phyloP scores from a whole-genome alignment of 495 filamentous ascomycete genomes.

The Penicillium malachiteum region DNA sequence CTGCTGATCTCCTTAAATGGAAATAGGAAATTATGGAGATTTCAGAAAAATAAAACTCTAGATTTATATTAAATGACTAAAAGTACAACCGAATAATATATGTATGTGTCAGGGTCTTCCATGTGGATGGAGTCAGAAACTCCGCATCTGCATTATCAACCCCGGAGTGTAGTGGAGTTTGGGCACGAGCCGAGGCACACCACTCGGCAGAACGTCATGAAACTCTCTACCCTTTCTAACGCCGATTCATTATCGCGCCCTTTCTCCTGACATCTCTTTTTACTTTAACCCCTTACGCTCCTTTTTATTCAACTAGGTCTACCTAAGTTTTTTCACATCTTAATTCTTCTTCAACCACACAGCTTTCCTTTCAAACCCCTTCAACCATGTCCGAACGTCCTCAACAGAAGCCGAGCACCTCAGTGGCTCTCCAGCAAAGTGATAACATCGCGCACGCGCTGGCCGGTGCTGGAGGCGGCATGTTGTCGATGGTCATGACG shows the following conservation, averaged over 20 bases:
- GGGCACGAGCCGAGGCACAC: constrained; percentile 40
- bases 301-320: constrained; percentile 1
- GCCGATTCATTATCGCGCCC: constrained; percentile 39
- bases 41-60: not conserved
- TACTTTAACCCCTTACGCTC: constrained; percentile 13
- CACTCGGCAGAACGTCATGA: constrained; percentile 49
- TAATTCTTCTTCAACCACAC: not conserved
- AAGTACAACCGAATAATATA: not conserved
- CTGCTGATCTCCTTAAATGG: not conserved
- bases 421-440: constrained; percentile 64
- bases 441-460: constrained; percentile 91
- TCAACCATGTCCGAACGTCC: constrained; percentile 40
- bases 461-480: constrained; percentile 84
- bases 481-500: constrained; percentile 94
- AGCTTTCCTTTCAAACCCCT: not conserved
- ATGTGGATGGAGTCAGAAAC: not conserved
- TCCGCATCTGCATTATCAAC: not conserved
- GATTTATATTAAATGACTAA: no score
- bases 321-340: not conserved
- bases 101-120: not conserved
- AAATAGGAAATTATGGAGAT: not conserved
- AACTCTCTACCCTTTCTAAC: constrained; percentile 22
- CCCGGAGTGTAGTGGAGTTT: constrained; percentile 5
- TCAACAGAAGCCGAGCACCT: constrained; percentile 37
- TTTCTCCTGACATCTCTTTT: constrained; percentile 10